Conservation (phyloP, 1,139 yeast species). For the Candida glucosophila region DNA sequence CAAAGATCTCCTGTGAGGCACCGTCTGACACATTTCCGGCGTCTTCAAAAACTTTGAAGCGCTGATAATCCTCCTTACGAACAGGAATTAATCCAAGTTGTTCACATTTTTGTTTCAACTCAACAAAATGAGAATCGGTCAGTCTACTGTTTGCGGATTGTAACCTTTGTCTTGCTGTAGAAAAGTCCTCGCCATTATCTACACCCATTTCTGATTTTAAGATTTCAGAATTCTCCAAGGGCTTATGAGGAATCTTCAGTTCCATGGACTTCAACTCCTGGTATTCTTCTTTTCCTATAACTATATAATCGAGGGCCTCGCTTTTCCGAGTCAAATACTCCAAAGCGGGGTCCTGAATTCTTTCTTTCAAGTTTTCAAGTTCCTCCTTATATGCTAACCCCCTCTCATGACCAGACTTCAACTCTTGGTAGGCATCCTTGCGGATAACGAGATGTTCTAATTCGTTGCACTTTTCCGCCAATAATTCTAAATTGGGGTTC, state of each 20-base stretch:
- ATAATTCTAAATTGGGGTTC: constrained; percentile 14
- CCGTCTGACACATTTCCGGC: no score
- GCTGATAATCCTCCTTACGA: constrained; percentile 37
- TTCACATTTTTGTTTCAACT: no score
- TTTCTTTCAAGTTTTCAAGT: constrained; percentile 11
- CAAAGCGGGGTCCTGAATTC: constrained; percentile 3
- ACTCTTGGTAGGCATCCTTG: constrained; percentile 6
- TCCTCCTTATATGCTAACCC: constrained; percentile 12
- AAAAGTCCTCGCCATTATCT: neutral
- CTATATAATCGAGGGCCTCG: constrained; percentile 16
- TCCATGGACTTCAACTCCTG: no score
- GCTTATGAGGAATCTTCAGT: neutral
- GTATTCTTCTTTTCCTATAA: constrained; percentile 4
- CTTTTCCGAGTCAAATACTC: constrained; percentile 22
- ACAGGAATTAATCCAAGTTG: no score
- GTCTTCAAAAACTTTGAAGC: constrained; percentile 15
- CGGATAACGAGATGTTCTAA: constrained; percentile 12
- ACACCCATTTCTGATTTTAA: neutral
- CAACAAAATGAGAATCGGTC: no score
- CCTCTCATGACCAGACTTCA: constrained; percentile 8
- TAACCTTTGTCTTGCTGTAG: no score
- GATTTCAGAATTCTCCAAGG: neutral
- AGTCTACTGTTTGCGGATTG: neutral
- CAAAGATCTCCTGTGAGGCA: no score
- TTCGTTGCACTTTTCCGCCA: constrained; percentile 11